phyloP scores from a whole-genome alignment of 1,139 yeast species.

The Trichomonascaceae sp. region DNA sequence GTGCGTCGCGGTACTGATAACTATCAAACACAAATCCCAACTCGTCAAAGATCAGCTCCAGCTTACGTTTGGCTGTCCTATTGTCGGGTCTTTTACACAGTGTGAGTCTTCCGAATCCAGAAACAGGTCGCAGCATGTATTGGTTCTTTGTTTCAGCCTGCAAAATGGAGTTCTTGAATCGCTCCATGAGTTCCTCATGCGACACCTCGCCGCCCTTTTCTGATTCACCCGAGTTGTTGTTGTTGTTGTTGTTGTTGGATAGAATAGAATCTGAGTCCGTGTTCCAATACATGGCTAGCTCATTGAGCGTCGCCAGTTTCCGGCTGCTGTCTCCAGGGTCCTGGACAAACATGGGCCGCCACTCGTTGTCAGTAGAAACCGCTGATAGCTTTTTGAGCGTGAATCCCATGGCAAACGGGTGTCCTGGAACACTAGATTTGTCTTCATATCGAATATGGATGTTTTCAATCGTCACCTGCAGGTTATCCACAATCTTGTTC shows the following conservation, averaged over 20 bases:
- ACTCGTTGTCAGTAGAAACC: conserved; percentile 69
- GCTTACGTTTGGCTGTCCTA: conserved; percentile 54
- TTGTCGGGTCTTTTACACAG: conserved; percentile 74
- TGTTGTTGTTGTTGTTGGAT: neutral
- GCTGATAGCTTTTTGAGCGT: conserved; percentile 83
- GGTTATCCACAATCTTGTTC: conserved; percentile 82
- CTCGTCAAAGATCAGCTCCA: conserved; percentile 74
- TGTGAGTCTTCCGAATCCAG: conserved; percentile 75
- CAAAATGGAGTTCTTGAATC: conserved; percentile 23
- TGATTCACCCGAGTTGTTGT: conserved; percentile 9
- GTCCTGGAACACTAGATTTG: conserved; percentile 30
- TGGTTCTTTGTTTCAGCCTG: conserved; percentile 33
- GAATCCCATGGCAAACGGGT: conserved; percentile 73
- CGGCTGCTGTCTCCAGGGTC: conserved; percentile 56
- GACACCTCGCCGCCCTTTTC: conserved; percentile 9
- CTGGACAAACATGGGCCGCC: conserved; percentile 80
- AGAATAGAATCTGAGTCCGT: conserved; percentile 40
- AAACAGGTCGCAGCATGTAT: conserved; percentile 72
- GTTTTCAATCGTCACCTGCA: conserved; percentile 85
- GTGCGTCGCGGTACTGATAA: conserved; percentile 67
- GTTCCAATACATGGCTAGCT: conserved; percentile 77
- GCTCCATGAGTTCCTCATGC: conserved; percentile 8
- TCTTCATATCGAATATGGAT: conserved; percentile 92
- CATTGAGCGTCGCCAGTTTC: conserved; percentile 63
- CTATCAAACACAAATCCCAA: conserved; percentile 77